A percentile compares a stretch with the other conserved stretches of the same genome.
Conservation (phyloP, 257 asterid species). For the Cinchona pubescens region DNA sequence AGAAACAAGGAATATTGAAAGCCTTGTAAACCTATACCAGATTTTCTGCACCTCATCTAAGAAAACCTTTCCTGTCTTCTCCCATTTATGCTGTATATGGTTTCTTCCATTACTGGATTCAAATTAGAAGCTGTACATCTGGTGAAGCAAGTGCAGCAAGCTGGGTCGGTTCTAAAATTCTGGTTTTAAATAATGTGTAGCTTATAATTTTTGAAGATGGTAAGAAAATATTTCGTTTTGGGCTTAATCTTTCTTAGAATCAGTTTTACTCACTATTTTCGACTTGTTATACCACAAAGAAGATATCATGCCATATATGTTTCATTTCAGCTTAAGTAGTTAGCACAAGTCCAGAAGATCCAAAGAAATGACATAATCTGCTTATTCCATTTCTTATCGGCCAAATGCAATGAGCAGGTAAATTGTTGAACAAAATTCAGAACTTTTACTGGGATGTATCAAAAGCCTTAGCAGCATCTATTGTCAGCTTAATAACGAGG, state of each 20-base stretch:
- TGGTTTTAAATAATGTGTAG: too few relatives aligned
- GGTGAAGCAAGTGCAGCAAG: background rate
- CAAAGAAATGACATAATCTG: background rate
- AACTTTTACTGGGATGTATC: background rate
- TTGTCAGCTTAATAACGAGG: background rate
- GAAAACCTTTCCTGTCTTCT: background rate
- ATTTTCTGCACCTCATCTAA: too few relatives aligned
- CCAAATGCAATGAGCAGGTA: background rate
- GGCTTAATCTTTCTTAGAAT: too few relatives aligned
- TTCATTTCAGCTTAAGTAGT: too few relatives aligned
- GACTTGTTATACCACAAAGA: too few relatives aligned
- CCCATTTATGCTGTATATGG: background rate
- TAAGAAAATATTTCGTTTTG: too few relatives aligned
- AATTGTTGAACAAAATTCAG: background rate
- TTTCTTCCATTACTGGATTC: background rate
- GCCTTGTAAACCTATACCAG: background rate
- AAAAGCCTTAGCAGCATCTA: background rate
- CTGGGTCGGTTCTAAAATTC: background rate
- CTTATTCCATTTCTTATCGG: background rate
- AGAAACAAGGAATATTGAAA: background rate
- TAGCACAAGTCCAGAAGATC: too few relatives aligned
- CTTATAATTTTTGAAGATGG: too few relatives aligned
- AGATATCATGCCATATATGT: too few relatives aligned
- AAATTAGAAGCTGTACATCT: background rate
- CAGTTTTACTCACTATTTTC: too few relatives aligned